A percentile compares a stretch with the other conserved stretches of the same genome.
Conservation (phyloP, 352 stramenopile species). For the Chrysophaeum taylorii region DNA sequence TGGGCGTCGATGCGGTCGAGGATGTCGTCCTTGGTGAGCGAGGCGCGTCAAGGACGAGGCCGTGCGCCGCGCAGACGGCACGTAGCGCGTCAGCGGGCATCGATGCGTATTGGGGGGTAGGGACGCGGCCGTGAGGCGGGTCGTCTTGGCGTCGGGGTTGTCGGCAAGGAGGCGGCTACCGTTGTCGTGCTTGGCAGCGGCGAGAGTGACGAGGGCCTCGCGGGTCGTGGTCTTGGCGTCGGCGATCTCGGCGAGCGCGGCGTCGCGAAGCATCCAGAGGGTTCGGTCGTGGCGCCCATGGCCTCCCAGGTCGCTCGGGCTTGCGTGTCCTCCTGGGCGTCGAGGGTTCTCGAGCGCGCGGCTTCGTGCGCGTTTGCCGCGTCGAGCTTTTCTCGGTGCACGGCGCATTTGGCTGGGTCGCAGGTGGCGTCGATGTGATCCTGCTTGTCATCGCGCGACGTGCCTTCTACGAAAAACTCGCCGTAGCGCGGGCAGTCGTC, state of each 20-base stretch:
- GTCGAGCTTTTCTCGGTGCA: conserved; percentile 9
- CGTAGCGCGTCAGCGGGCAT: conserved; percentile 3
- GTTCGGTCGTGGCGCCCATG: conserved; percentile 1
- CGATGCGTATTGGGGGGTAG: conserved; percentile 12
- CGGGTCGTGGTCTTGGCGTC: neutral
- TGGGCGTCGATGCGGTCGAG: conserved; percentile 16
- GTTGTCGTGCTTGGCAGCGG: conserved; percentile 1
- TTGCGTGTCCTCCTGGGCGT: conserved; percentile 13
- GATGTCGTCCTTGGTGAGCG: conserved; percentile 16
- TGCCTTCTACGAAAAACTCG: conserved; percentile 1
- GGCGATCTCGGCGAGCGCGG: conserved; percentile 11
- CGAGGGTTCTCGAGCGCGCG: conserved; percentile 2
- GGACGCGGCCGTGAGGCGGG: neutral
- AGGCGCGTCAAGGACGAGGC: neutral
- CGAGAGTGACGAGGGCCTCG: conserved; percentile 16
- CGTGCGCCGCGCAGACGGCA: conserved; percentile 18
- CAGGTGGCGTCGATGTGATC: conserved; percentile 10
- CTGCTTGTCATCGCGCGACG: neutral
- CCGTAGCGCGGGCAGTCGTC: conserved; percentile 23
- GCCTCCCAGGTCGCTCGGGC: conserved; percentile 15
- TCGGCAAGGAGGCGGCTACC: neutral
- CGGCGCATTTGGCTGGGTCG: neutral
- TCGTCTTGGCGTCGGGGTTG: neutral
- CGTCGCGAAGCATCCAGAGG: conserved; percentile 20
- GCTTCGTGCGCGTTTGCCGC: neutral